Percentiles rank a stretch among this genome's conserved stretches.
Evolutionary conservation across 305 asterid genomes (phyloP).

Genomic region (Ilex paraguariensis): DNA sequence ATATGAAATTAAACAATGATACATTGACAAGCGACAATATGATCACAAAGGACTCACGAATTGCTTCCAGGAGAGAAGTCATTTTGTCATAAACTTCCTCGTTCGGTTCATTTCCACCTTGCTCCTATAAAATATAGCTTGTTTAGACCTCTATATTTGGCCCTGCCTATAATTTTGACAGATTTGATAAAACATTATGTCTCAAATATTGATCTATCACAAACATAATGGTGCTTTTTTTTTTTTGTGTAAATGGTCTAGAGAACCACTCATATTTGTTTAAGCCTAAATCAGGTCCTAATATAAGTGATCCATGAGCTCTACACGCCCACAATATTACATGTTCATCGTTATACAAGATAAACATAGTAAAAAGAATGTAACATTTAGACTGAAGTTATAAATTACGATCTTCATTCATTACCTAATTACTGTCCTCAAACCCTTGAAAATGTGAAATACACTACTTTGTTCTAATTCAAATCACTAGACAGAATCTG

Average conservation of each 20-base stretch:
- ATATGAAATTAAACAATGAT: too few relatives aligned
- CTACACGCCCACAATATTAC: constrained; percentile 46
- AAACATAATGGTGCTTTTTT: background rate
- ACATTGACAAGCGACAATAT: too few relatives aligned
- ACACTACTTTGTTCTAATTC: constrained; percentile 27
- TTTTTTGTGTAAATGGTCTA: too few relatives aligned
- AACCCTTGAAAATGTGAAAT: constrained; percentile 36
- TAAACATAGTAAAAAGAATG: too few relatives aligned
- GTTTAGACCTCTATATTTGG: constrained; percentile 60
- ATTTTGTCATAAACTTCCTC: too few relatives aligned
- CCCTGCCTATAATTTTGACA: constrained; percentile 31
- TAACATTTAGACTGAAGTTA: too few relatives aligned
- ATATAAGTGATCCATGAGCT: constrained; percentile 44
- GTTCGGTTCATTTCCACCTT: background rate
- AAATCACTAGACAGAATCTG: constrained; percentile 56
- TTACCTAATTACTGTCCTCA: constrained; percentile 54
- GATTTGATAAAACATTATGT: too few relatives aligned
- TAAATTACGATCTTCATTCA: background rate
- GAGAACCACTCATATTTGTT: too few relatives aligned
- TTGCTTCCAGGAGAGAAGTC: too few relatives aligned
- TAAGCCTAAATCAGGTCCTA: constrained; percentile 31
- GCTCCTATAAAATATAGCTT: constrained; percentile 41
- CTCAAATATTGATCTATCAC: background rate
- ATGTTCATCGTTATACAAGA: too few relatives aligned
- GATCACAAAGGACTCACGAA: too few relatives aligned